Percentiles rank a stretch among this genome's conserved stretches.
Conservation (phyloP, 768 basidiomycete species). For the Amanita jacksonii region DNA sequence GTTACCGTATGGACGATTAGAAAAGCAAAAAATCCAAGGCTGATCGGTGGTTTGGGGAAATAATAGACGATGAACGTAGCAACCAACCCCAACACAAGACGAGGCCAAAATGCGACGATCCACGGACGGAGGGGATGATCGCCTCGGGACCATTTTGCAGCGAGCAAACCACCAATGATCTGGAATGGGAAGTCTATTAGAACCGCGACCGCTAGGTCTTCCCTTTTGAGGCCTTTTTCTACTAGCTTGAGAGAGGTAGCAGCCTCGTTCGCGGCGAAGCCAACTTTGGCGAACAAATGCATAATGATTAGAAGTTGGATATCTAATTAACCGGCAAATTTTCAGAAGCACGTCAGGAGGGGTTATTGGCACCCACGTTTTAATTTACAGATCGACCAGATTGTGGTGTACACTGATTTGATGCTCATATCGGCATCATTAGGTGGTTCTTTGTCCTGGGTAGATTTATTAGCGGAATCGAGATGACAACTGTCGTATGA, state of each 20-base stretch:
- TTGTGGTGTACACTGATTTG: constrained; percentile 82
- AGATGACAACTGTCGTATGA: background rate
- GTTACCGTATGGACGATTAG: constrained; percentile 76
- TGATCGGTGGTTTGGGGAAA: constrained; percentile 75
- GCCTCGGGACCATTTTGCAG: constrained; percentile 84
- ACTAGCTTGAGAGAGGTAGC: constrained; percentile 89
- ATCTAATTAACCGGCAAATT: constrained; percentile 42
- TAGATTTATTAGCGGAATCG: background rate
- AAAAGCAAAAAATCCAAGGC: constrained; percentile 68
- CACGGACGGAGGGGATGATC: constrained; percentile 76
- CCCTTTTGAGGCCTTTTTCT: constrained; percentile 91
- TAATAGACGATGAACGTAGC: constrained; percentile 71
- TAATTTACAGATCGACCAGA: constrained; percentile 89
- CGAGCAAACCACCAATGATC: constrained; percentile 89
- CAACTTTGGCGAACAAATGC: constrained; percentile 88
- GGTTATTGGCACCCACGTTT: constrained; percentile 52
- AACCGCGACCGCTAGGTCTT: constrained; percentile 92
- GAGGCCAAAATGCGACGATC: constrained; percentile 87
- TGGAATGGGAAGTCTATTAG: constrained; percentile 98
- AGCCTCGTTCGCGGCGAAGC: constrained; percentile 90
- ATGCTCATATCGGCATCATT: constrained; percentile 86
- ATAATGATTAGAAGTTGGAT: constrained; percentile 81
- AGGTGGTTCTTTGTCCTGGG: constrained; percentile 65
- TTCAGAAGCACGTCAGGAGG: background rate
- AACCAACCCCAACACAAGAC: constrained; percentile 62